Percentiles rank a stretch among this genome's conserved stretches.
Conservation (phyloP, 2,329 filamentous ascomycete species). For the Colletotrichum sp. region DNA sequence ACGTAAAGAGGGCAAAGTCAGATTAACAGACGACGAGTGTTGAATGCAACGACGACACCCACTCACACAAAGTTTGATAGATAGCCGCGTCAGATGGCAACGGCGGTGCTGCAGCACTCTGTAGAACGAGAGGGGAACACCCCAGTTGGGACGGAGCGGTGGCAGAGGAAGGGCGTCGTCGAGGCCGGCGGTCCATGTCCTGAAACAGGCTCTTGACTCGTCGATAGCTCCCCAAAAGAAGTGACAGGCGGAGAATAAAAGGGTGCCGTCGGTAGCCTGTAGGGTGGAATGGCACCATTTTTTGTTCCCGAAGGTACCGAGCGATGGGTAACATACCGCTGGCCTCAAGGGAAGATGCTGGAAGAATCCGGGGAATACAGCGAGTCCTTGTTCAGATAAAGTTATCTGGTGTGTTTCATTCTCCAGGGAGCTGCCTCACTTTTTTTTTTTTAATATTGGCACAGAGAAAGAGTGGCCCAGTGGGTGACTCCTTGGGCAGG, state of each 20-base stretch:
- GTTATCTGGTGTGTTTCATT: conserved; percentile 16
- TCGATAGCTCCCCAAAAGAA: not conserved
- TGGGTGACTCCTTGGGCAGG: not conserved
- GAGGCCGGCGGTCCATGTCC: not conserved
- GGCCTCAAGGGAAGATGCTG: conserved; percentile 3
- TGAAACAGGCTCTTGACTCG: conserved; percentile 19
- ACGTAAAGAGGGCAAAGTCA: not conserved
- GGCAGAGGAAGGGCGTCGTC: not conserved
- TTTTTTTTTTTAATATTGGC: not conserved
- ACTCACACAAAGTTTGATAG: not conserved
- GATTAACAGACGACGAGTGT: not conserved
- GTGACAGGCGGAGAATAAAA: not conserved
- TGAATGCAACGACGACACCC: not conserved
- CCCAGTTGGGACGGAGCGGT: not conserved
- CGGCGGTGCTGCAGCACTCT: not conserved
- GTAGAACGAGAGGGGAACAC: not conserved
- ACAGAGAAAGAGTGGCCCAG: not conserved
- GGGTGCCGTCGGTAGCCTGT: not conserved
- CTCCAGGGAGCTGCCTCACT: conserved; percentile 1
- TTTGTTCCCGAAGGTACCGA: conserved; percentile 14
- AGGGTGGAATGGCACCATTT: conserved; percentile 1
- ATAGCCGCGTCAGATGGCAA: not conserved
- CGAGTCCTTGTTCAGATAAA: conserved; percentile 17
- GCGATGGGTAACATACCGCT: not conserved
- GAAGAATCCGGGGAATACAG: conserved; percentile 5